These are phyloP conservation scores for Fusarium sp. DNA, from an alignment of 2,329 filamentous ascomycete genomes.

Conservation along the genomic window DNA sequence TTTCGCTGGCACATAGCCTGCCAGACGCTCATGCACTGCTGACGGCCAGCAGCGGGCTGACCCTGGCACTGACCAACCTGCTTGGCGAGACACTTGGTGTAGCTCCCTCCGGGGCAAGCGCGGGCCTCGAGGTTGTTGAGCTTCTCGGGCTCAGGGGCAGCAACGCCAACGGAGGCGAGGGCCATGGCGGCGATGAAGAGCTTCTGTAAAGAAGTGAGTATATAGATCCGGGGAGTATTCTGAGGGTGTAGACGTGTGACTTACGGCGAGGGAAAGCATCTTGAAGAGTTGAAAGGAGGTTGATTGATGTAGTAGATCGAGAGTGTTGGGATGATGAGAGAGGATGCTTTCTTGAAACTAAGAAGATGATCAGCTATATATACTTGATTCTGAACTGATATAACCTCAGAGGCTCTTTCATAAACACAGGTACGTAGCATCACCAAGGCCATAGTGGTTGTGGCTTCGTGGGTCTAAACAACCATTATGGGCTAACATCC, in stretches of 20 bases:
- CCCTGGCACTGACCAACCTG: neutral
- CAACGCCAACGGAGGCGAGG: neutral
- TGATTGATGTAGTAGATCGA: neutral
- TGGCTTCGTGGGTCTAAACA: neutral
- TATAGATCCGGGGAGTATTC: no score
- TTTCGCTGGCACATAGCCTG: neutral
- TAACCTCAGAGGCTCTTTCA: neutral
- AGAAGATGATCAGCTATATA: neutral
- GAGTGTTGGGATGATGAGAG: neutral
- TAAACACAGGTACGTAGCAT: neutral
- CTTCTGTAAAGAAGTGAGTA: neutral
- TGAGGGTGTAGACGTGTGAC: neutral
- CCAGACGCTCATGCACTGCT: neutral
- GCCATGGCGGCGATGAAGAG: neutral
- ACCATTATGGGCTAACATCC: neutral
- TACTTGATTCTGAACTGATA: neutral
- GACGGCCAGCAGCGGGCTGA: neutral
- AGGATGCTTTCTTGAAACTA: neutral
- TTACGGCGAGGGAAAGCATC: slow-evolving; percentile 2
- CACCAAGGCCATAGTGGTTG: no score
- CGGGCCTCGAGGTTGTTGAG: neutral
- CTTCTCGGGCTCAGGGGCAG: neutral
- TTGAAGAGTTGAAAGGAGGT: neutral
- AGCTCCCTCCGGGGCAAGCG: slow-evolving; percentile 1
- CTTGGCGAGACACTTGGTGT: neutral